Percentiles rank a stretch among this genome's conserved stretches.
These are phyloP conservation scores for Cyclospora cayetanensis DNA, from an alignment of 169 alveolate genomes.

Conservation along the genomic window DNA sequence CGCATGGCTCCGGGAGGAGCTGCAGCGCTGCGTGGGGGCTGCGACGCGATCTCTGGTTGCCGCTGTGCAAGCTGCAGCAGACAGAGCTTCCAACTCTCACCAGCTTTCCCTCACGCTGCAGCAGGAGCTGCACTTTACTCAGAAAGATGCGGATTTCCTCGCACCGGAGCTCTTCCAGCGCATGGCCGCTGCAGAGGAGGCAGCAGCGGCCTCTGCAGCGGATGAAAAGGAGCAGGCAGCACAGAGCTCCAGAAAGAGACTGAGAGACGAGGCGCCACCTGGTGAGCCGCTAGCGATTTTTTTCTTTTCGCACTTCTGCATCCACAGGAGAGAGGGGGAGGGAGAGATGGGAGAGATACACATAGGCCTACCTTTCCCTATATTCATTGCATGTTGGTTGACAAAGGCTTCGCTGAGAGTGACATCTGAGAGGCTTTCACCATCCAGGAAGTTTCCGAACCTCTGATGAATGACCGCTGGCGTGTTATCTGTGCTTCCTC, in stretches of 20 bases:
- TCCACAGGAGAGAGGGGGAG: background rate
- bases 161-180: conserved; percentile 44
- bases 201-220: conserved; percentile 31
- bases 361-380: too few relatives aligned
- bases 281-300: background rate
- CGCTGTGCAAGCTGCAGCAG: conserved; percentile 45
- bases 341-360: too few relatives aligned
- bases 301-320: background rate
- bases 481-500: too few relatives aligned
- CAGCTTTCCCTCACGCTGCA: conserved; percentile 15
- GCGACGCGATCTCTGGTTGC: conserved; percentile 56
- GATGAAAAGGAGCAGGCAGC: background rate
- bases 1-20: conserved; percentile 58
- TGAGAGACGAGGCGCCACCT: conserved; percentile 12
- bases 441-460: too few relatives aligned
- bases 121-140: conserved; percentile 35
- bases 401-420: too few relatives aligned
- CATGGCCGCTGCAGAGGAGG: conserved; percentile 40
- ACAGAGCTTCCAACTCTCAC: background rate
- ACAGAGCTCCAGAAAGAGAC: conserved; percentile 17
- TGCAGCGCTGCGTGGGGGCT: conserved; percentile 55
- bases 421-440: too few relatives aligned
- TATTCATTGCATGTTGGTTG: too few relatives aligned
- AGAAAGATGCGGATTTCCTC: conserved; percentile 26
- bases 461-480: too few relatives aligned